Conservation (phyloP, 2,329 filamentous ascomycete species). For the Tolypocladium paradoxum region DNA sequence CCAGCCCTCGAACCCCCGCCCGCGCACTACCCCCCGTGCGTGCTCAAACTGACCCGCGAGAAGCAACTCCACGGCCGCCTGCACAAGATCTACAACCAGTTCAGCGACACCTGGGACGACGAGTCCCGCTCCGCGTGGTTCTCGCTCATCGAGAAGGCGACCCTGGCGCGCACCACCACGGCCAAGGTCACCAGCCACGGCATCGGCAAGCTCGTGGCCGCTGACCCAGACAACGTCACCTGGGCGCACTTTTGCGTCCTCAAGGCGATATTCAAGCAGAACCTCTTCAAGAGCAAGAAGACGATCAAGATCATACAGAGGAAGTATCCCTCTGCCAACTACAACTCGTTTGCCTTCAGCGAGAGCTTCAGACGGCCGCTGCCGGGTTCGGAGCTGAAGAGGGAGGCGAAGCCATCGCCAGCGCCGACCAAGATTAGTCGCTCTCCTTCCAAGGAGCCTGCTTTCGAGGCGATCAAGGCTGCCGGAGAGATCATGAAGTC, state of each 20-base stretch:
- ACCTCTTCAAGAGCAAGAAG: conserved; percentile 2
- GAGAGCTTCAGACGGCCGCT: neutral
- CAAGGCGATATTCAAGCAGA: conserved; percentile 3
- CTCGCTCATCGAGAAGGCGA: conserved; percentile 2
- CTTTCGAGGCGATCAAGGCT: neutral
- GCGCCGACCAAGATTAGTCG: too few relatives aligned
- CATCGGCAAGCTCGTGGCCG: neutral
- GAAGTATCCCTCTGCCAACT: conserved; percentile 3
- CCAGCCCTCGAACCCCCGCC: neutral
- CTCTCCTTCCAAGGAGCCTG: neutral
- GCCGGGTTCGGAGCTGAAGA: neutral
- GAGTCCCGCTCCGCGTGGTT: conserved; percentile 2
- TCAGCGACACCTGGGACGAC: conserved; percentile 2
- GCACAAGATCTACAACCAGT: neutral
- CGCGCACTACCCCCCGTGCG: conserved; percentile 1
- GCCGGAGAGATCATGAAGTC: neutral
- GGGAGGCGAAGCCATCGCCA: neutral
- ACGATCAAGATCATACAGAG: neutral
- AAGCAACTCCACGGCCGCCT: conserved; percentile 1
- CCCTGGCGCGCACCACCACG: conserved; percentile 1
- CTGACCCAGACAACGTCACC: neutral
- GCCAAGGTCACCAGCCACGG: conserved; percentile 4
- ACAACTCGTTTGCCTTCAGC: neutral
- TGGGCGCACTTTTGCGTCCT: conserved; percentile 4
- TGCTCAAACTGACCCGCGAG: neutral